A percentile compares a stretch with the other conserved stretches of the same genome.
Conservation (phyloP, 2,329 filamentous ascomycete genomes). For the Fusarium cyanostomum region DNA sequence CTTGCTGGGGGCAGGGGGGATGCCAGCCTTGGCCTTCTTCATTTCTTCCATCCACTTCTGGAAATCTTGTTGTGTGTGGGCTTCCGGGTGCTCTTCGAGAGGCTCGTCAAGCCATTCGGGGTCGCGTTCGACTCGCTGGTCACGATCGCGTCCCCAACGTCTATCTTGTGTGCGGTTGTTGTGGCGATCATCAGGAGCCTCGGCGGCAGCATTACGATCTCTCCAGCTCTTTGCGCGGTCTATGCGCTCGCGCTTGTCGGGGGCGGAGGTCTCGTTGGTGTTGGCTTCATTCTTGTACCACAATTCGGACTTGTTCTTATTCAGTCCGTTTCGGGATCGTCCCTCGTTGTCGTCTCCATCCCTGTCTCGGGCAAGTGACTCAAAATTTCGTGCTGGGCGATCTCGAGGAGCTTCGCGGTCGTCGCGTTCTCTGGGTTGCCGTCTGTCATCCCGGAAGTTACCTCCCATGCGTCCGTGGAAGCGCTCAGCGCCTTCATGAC, state of each 20-base stretch:
- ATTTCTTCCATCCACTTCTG: slow-evolving; percentile 94
- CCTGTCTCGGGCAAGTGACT: slow-evolving; percentile 59
- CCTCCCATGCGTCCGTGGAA: slow-evolving; percentile 73
- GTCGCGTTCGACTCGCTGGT: slow-evolving; percentile 75
- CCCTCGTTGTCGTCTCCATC: slow-evolving; percentile 64
- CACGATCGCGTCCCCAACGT: slow-evolving; percentile 66
- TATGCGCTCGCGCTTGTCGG: slow-evolving; percentile 62
- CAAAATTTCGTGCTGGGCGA: slow-evolving; percentile 59
- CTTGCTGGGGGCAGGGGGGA: slow-evolving; percentile 50
- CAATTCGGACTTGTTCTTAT: slow-evolving; percentile 73
- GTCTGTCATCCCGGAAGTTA: slow-evolving; percentile 54
- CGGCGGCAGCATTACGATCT: slow-evolving; percentile 58
- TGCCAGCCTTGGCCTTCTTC: slow-evolving; percentile 70
- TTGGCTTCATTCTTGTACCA: slow-evolving; percentile 74
- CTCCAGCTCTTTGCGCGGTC: slow-evolving; percentile 70
- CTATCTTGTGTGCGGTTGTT: slow-evolving; percentile 57
- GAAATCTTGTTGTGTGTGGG: slow-evolving; percentile 89
- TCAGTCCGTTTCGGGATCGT: slow-evolving; percentile 70
- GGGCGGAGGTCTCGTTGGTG: slow-evolving; percentile 44
- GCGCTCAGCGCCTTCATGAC: slow-evolving; percentile 75
- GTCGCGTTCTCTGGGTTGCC: slow-evolving; percentile 62
- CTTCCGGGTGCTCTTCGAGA: slow-evolving; percentile 72
- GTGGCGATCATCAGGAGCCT: slow-evolving; percentile 65
- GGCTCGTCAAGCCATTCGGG: slow-evolving; percentile 91
- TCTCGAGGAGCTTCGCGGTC: slow-evolving; percentile 64